Evolutionary conservation across 495 filamentous ascomycete species (phyloP), one percentile per base, ranked within the genome.

Genomic region (Xylaria venustula): DNA sequence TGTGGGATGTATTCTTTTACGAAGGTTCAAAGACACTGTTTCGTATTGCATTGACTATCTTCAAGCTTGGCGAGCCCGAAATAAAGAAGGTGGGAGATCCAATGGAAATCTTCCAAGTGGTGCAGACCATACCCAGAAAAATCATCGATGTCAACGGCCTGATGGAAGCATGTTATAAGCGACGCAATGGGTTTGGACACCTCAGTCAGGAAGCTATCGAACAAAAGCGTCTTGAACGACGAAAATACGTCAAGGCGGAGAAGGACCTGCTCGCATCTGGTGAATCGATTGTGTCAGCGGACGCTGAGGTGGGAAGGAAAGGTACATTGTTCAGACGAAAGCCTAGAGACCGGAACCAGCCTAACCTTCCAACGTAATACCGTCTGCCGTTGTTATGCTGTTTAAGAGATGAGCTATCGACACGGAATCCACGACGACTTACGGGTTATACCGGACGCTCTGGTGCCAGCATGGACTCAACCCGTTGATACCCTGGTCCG

Each of bases 11-110:
- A 5, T 90, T 97, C 71, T 97, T 97, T 77, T 96, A 93, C 72
- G 94, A 98, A 73, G 94, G 94, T 23, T 90, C 88, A 41, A 93
- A 93, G 65, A 97, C 92, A 2, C 85, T 98, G n/a, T 98, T 98
- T 73, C 88, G 92, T 32, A 89, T 96, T 55, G 90, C 93, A 7
- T 79, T 98, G 26, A 89, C 91, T 36, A 88, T 97, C 64, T 97
- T 98, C 83, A 96, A 97, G 72, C 79, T 92, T 1, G 93, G 90
- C 62, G 93, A 97, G 73, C 68, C 78, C 25, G 87, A 93, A 59
- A 95, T 98, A 67, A 84, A 87, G 63, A 83, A 80, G 5, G 87
- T 97, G 4, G 82, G 78, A 48, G 93, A 98, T 70, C 89, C 90
- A 4, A 96, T 96, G 91, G 94, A 98, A 75, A 89, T 96, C 54